Evolutionary conservation across 129 eudicot species (phyloP), one percentile per base, ranked within the genome.

Genomic region (Tanacetum coccineum): DNA sequence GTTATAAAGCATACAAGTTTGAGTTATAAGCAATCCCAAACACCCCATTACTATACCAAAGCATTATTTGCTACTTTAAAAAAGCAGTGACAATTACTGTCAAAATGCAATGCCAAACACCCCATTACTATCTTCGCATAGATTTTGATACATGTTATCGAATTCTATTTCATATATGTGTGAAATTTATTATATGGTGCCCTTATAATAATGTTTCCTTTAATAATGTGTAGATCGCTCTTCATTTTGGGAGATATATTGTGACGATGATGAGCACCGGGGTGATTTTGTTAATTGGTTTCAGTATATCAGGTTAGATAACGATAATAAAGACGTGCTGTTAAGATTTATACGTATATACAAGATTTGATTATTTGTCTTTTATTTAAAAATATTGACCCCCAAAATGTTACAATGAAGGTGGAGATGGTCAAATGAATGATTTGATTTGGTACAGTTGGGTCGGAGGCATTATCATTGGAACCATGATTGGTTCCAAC

Each of bases 241-340:
- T 82, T 19, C 93, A 87, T n/a, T 17, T 93, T 56, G 99, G 96
- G 76, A 89, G 99, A 71, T 93, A 89, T 70, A 82, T 93, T 13
- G 88, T 84, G 72, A 89, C 95, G 26, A 93, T 93, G 99, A 82
- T 86, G 87, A 82, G 99, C 82, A 89, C 99, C 9, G 99, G 99
- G 21, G 96, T 86, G 20, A 68, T 93, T 46, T 79, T 93, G 58
- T 44, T 87, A 17, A 78, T 76, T 42, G 99, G 99, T 10, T 93
- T 93, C 74, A 87, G 71, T 75, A 74, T 93, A 61, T 82, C 99
- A 68, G 99, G 99, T 92, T 68, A 62, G 81, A 62, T 45, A 49
- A 48, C 14, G 59, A 60, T 12, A 9, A 17, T 28, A 62, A 18
- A n/a, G 18, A 32, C 51, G 18, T 49, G 17, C 13, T 9, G n/a